A percentile compares a stretch with the other conserved stretches of the same genome.
Evolutionary conservation across 2,329 filamentous ascomycete species (phyloP).

Genomic region (Ustulina deusta): DNA sequence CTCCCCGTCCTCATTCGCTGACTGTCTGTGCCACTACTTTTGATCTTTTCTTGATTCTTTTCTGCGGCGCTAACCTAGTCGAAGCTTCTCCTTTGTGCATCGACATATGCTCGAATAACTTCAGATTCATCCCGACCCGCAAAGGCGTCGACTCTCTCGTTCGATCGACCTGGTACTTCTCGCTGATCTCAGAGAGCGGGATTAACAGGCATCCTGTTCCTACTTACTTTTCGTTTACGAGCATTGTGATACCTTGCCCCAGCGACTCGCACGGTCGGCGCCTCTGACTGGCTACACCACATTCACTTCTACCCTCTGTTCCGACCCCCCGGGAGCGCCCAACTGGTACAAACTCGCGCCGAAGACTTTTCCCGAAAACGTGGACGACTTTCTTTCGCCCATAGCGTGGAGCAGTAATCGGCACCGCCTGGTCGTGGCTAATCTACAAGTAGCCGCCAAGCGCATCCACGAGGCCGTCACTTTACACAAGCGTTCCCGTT

Average conservation of each 20-base stretch:
- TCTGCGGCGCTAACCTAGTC: background rate
- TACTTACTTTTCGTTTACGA: slow-evolving; percentile 41
- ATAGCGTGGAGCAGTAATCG: slow-evolving; percentile 25
- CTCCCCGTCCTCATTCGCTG: background rate
- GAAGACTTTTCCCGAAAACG: slow-evolving; percentile 28
- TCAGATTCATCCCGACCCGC: background rate
- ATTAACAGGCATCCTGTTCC: slow-evolving; percentile 14
- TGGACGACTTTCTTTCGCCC: slow-evolving; percentile 33
- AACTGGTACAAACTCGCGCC: slow-evolving; percentile 24
- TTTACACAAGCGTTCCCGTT: slow-evolving; percentile 23
- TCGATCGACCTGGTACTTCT: slow-evolving; percentile 1
- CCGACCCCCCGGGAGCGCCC: slow-evolving; percentile 27
- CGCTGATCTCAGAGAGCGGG: background rate
- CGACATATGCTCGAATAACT: slow-evolving; percentile 10
- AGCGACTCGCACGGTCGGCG: slow-evolving; percentile 5
- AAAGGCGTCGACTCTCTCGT: slow-evolving; percentile 7
- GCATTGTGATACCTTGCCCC: slow-evolving; percentile 38
- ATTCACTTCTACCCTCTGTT: slow-evolving; percentile 22
- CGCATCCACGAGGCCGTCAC: slow-evolving; percentile 27
- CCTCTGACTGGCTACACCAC: slow-evolving; percentile 32
- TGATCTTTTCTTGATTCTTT: background rate
- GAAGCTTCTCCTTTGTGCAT: slow-evolving; percentile 4
- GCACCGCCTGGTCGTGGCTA: slow-evolving; percentile 20
- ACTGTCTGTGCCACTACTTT: background rate
- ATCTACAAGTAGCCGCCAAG: slow-evolving; percentile 36